These are phyloP conservation scores for Penicillium ochrochloron DNA, from an alignment of 495 filamentous ascomycete species.

Conservation along the genomic window DNA sequence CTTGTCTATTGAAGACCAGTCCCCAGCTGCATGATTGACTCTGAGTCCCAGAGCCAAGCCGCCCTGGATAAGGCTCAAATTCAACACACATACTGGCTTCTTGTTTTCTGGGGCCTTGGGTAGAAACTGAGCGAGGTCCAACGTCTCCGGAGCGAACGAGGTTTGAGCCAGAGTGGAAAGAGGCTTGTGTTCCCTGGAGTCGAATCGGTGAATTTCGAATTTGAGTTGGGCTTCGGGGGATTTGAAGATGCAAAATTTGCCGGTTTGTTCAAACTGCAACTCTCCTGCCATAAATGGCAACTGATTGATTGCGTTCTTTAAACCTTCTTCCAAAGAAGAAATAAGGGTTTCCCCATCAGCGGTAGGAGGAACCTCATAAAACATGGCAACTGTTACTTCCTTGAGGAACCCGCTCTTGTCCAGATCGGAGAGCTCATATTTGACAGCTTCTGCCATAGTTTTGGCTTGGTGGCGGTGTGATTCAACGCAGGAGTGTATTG, in stretches of 20 bases:
- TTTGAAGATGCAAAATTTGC: slow-evolving; percentile 25
- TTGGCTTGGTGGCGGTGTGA: background rate
- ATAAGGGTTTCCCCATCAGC: slow-evolving; percentile 18
- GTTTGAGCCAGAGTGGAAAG: slow-evolving; percentile 20
- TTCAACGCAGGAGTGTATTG: background rate
- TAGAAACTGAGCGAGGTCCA: slow-evolving; percentile 20
- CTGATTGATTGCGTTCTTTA: slow-evolving; percentile 28
- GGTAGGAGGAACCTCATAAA: slow-evolving; percentile 24
- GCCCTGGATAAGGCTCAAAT: slow-evolving; percentile 31
- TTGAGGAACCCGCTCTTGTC: slow-evolving; percentile 28
- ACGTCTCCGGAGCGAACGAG: slow-evolving; percentile 24
- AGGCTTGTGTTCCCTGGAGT: slow-evolving; percentile 18
- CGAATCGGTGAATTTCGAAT: slow-evolving; percentile 23
- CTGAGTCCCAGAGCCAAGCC: slow-evolving; percentile 29
- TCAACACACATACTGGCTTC: slow-evolving; percentile 28
- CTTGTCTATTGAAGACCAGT: slow-evolving; percentile 33
- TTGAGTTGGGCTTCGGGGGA: slow-evolving; percentile 16
- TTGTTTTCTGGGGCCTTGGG: slow-evolving; percentile 14
- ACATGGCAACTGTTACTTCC: slow-evolving; percentile 26
- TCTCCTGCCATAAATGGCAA: slow-evolving; percentile 33
- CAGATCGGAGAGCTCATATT: slow-evolving; percentile 31
- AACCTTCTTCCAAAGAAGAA: slow-evolving; percentile 24
- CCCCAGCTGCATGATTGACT: slow-evolving; percentile 31
- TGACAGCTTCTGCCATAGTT: slow-evolving; percentile 5
- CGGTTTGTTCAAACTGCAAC: slow-evolving; percentile 21